Base-by-base conservation (phyloP, 495 filamentous ascomycete genomes). In the Parathielavia hyrcaniae region DNA sequence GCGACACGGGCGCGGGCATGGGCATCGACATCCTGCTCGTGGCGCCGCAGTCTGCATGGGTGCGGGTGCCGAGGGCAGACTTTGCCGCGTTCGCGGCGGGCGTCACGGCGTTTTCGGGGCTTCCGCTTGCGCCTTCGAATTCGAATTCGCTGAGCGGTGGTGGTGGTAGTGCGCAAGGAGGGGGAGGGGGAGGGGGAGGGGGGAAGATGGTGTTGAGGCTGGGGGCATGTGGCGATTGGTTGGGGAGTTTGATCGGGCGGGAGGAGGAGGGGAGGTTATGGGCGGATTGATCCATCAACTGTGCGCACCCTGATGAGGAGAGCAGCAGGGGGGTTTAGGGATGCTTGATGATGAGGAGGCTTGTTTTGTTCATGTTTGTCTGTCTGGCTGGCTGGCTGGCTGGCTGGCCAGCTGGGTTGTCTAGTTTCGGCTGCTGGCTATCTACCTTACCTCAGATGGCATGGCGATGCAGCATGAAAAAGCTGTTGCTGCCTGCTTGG, bases 21-120 rank as follows among this genome's bases (percentile, higher is more conserved):
- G 75, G 86, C 0, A 71, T 96, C 58, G 92, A 97, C 64, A 85
- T 96, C 35, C 76, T 97, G 5, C 20, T 9, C 83, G 87, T 87
- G 5, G 71, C 79, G 9, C 77, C 69, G 1, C 59, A 67, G 1
- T 74, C 81, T 14, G 79, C 79, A 35, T 95, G 89, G 88, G 73
- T 96, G 34, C 81, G 92, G 17, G 73, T 96, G 1, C 88, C 91
- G 0, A 67, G 81, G 43, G 78, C 81, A 53, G 89, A 97, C 64
- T 75, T 81, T 8, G 71, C 66, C 0, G 71, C 71, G 1, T 81
- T 82, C 51, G 71, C 72, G 7, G 85, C 79, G 6, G 83, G 92
- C 14, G 75, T 88, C 6, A 83, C 83, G 5, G 87, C 86, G 12
- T 71, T 87, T 61, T 82, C 82, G 50, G 86, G 85, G 34, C 73